Evolutionary conservation across 305 asterid genomes (phyloP), one percentile per base, ranked within the genome.

Genomic region (Fraxinus albicans): DNA sequence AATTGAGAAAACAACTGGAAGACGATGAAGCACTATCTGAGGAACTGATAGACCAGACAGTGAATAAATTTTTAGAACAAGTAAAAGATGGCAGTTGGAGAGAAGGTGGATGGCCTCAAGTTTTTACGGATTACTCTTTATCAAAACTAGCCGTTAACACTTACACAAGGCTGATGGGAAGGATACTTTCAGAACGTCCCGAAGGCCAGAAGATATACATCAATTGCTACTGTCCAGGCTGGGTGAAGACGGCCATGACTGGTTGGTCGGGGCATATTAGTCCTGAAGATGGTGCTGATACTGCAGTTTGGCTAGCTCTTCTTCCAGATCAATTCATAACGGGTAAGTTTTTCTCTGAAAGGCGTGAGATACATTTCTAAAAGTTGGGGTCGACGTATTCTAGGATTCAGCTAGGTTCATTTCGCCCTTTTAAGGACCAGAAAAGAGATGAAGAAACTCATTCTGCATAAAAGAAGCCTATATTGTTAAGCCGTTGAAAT

Each of bases 171-270:
- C 84, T 93, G 78, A 86, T 91, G 92, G 97, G 92, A 21, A 89
- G 88, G 77, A 82, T 73, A 69, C 88, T 94, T 15, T 81, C 89
- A 2, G 90, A 86, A n/a, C 86, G 94, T 13, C 90, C 97, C 0
- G 98, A 93, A 10, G 96, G 94, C 1, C 80, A 91, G 4, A 93
- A 93, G 90, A 91, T 96, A 75, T 89, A 85, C 36, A 87, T 96
- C 58, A 96, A 93, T 65, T 90, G 94, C 90, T 96, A 91, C 86
- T 96, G 98, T 34, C 99, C 99, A 1, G 98, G 99, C 13, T 94
- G 98, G 97, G 99, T 96, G 80, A 94, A 88, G 83, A 96, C 99
- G 8, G 98, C 94, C 1, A 96, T 96, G 99, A 96, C 98, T 0
- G 92, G 95, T 1, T 94, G 99, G 99, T 94, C 93, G 0, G 99